Evolutionary conservation across 768 basidiomycete genomes (phyloP).

Genomic region (Jaapia argillacea): DNA sequence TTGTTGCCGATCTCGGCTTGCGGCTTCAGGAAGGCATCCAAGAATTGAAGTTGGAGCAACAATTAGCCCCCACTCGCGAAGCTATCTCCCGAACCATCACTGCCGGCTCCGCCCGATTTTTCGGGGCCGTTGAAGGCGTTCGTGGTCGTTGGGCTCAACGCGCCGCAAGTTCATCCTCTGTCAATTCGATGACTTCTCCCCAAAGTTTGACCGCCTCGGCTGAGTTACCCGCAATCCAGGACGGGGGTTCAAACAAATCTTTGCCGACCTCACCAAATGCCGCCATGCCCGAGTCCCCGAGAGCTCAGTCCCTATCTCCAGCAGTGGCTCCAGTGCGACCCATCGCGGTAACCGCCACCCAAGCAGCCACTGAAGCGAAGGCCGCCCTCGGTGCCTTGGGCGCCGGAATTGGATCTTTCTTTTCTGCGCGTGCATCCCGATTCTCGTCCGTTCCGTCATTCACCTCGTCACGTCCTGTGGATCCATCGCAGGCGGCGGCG

Average conservation of each 20-base stretch:
- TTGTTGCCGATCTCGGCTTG: conserved; percentile 85
- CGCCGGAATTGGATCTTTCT: conserved; percentile 37
- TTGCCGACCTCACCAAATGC: background rate
- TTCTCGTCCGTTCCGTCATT: conserved; percentile 19
- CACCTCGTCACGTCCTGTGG: background rate
- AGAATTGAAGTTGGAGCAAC: conserved; percentile 87
- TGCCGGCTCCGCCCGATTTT: conserved; percentile 67
- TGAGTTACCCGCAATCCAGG: background rate
- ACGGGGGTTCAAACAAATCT: background rate
- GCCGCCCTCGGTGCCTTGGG: conserved; percentile 30
- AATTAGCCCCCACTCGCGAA: conserved; percentile 88
- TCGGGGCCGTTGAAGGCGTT: conserved; percentile 88
- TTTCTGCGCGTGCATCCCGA: conserved; percentile 28
- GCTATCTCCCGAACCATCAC: conserved; percentile 72
- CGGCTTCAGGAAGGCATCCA: conserved; percentile 90
- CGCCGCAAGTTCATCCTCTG: conserved; percentile 15
- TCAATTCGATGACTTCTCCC: conserved; percentile 13
- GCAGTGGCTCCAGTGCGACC: conserved; percentile 15
- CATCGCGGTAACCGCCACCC: conserved; percentile 15
- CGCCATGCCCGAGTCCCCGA: conserved; percentile 5
- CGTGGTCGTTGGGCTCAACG: conserved; percentile 59
- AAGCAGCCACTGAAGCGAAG: conserved; percentile 23
- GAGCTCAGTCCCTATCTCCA: conserved; percentile 8
- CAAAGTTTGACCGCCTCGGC: conserved; percentile 5
- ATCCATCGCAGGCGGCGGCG: background rate